These are phyloP conservation scores for Nymphaea colorata DNA, from an alignment of 164 flowering plant species.

Conservation along the genomic window DNA sequence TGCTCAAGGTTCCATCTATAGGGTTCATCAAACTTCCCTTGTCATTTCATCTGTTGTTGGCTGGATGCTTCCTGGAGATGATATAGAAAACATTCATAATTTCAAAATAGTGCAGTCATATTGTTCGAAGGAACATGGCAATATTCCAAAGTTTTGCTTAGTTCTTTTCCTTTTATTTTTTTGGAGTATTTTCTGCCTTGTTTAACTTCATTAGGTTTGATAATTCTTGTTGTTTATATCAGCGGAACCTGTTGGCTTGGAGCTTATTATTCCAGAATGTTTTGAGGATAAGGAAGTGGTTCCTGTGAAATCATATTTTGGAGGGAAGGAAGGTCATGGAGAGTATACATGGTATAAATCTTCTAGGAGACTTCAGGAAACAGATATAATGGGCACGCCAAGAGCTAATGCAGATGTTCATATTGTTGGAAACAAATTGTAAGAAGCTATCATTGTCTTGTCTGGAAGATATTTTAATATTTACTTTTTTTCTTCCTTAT, in stretches of 20 bases:
- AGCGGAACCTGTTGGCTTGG: conserved; percentile 84
- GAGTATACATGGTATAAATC: conserved; percentile 70
- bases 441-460: conserved; percentile 19
- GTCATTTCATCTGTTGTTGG: no score
- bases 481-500: neutral
- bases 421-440: conserved; percentile 48
- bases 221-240: conserved; percentile 8
- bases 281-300: conserved; percentile 53
- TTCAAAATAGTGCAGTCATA: no score
- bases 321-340: conserved; percentile 86
- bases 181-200: no score
- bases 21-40: no score
- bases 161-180: neutral
- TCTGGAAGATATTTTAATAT: neutral
- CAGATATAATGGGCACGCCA: conserved; percentile 36
- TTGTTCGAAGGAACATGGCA: neutral
- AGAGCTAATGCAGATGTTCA: conserved; percentile 27
- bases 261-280: conserved; percentile 62
- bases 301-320: conserved; percentile 68
- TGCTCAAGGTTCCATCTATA: no score
- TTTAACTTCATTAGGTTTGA: neutral
- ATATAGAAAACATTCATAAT: no score
- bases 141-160: neutral
- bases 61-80: no score
- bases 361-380: conserved; percentile 36